Conservation (phyloP, 2,329 filamentous ascomycete species). For the Aspergillus viridinutans region DNA sequence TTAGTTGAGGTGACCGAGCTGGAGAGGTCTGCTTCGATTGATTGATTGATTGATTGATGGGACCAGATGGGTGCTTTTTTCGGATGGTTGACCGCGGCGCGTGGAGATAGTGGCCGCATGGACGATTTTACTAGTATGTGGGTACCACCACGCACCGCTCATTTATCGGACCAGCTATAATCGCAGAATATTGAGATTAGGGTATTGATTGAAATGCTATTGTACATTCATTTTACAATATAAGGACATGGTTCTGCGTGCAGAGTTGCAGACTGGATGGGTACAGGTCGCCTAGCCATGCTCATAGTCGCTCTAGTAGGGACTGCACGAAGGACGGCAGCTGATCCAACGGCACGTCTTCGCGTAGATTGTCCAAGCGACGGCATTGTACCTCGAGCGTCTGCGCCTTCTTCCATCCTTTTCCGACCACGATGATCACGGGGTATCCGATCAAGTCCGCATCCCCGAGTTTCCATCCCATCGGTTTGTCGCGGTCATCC, state of each 20-base stretch:
- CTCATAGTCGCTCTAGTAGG: slow-evolving; percentile 51
- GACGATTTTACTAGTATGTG: background rate
- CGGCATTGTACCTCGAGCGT: slow-evolving; percentile 77
- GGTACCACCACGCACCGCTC: slow-evolving; percentile 2
- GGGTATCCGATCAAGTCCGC: slow-evolving; percentile 89
- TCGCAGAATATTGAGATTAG: background rate
- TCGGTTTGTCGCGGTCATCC: slow-evolving; percentile 65
- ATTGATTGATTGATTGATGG: background rate
- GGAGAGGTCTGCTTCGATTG: background rate
- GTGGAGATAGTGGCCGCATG: slow-evolving; percentile 5
- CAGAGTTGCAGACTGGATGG: background rate
- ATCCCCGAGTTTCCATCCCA: slow-evolving; percentile 85
- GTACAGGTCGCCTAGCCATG: background rate
- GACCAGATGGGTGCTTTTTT: slow-evolving; percentile 2
- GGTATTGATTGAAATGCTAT: background rate
- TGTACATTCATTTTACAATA: background rate
- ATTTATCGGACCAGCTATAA: background rate
- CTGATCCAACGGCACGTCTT: slow-evolving; percentile 52
- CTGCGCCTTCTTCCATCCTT: slow-evolving; percentile 56
- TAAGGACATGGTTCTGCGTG: background rate
- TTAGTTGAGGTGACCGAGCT: background rate
- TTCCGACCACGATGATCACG: slow-evolving; percentile 73
- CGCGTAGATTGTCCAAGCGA: slow-evolving; percentile 55
- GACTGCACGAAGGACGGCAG: slow-evolving; percentile 46
- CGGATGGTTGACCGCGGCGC: background rate